Base-by-base conservation (phyloP, 75 land plant genomes). In the Pseudotsuga menziesii region DNA sequence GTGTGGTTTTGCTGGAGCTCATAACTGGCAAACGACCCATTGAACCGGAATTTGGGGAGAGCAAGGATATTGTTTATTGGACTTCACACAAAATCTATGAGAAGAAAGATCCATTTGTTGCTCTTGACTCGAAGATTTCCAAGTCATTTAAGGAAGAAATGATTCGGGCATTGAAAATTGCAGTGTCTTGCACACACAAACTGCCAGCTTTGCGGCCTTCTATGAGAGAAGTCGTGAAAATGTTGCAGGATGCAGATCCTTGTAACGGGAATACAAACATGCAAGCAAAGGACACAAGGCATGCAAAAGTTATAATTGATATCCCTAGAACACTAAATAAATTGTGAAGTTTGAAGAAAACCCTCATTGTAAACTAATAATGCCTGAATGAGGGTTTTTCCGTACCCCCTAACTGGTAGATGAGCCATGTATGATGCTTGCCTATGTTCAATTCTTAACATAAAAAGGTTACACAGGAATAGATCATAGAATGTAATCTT, bases 1-100 rank as follows among this genome's bases (percentile, higher is more conserved):
- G 98, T 32, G 96, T 95, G 78, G 98, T 95, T 55, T 75, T 95
- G 35, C 86, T 95, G 88, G 98, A 95, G 84, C 85, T 95, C 32
- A 84, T 95, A 79, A 93, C 92, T 0, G 97, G 98, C 56, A 86
- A 83, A 78, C 83, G 85, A 73, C 93, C 98, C 20, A 84, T 88
- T 12, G 93, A 93, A 80, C 79, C 85, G 3, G 94, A 93, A 62
- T 93, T 77, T 27, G 92, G 95, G 5, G 94, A 93, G 59, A 88
- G 84, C 78, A 90, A 82, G 54, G 91, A 89, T 78, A 82, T 95
- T 25, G 93, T 86, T 54, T 73, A 74, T 19, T 95, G 98, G 98
- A 85, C 91, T 8, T 83, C 67, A 66, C 79, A 79, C 76, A 74
- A 80, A 57, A 71, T 92, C 61, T 82, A 75, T 64, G 76, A 61